These are phyloP conservation scores for Tetrapyrgos nigripes DNA, from an alignment of 1,284 basidiomycete species.

Conservation along the genomic window DNA sequence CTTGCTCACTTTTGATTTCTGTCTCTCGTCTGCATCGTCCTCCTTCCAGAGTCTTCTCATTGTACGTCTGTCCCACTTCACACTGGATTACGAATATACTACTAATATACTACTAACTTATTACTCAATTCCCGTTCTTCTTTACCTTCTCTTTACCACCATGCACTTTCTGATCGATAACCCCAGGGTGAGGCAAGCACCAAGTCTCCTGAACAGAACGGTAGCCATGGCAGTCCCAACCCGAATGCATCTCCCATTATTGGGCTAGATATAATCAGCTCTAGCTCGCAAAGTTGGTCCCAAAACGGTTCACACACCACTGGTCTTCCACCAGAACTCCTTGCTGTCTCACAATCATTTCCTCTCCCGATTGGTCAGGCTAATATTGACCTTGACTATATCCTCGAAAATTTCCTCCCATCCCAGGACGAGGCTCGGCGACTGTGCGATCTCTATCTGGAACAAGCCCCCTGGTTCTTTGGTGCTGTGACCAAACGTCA, in stretches of 20 bases:
- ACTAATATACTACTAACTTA: too few relatives aligned
- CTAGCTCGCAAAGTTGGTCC: conserved; percentile 5
- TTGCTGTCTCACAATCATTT: conserved; percentile 57
- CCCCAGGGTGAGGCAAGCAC: conserved; percentile 43
- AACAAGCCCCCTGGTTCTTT: conserved; percentile 79
- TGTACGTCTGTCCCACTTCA: conserved; percentile 39
- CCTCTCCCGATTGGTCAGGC: conserved; percentile 49
- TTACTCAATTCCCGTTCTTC: conserved; percentile 11
- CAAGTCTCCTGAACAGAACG: conserved; percentile 17
- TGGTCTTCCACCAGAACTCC: conserved; percentile 39
- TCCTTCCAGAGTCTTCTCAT: conserved; percentile 54
- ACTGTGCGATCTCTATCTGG: conserved; percentile 68
- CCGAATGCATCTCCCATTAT: background rate
- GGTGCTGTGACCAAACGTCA: conserved; percentile 68
- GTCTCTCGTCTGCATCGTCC: conserved; percentile 1
- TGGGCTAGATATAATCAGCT: background rate
- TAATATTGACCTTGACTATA: conserved; percentile 49
- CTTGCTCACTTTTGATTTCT: background rate
- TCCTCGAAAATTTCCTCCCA: conserved; percentile 59
- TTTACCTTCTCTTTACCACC: background rate
- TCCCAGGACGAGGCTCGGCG: conserved; percentile 59
- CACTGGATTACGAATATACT: conserved; percentile 2
- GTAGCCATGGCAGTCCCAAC: background rate
- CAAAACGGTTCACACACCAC: conserved; percentile 15
- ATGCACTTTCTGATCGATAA: background rate